Base-by-base conservation (phyloP, 495 filamentous ascomycete genomes). In the Podospora sp. region DNA sequence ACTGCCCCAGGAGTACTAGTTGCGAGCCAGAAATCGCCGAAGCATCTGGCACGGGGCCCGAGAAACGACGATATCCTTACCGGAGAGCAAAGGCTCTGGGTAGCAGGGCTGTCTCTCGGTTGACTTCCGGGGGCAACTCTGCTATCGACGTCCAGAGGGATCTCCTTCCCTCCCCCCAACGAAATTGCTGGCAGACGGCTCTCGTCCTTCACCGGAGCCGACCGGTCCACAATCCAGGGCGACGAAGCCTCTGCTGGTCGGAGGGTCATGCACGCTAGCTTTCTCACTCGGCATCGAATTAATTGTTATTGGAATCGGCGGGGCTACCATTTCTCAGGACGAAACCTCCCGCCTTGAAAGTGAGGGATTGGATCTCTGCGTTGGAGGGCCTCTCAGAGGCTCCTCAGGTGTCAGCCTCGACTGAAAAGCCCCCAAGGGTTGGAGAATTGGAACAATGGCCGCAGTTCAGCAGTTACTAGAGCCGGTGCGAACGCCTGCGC, bases 381-480 rank as follows among this genome's bases (percentile, higher is more conserved):
- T 11, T 11, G 52, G 52, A 11, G 52, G 52, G 20, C 8, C 21
- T 24, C 24, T 26, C 7, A 55, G 52, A 55, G 24, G 20, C 22
- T 26, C 52, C 24, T 22, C 7, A n/a, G 24, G 21, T 20, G 52
- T 6, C 22, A 46, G 29, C 40, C 11, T 6, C 9, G 14, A 14
- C 40, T 46, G 24, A 16, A 55, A 24, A 21, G 24, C 18, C 24
- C 27, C 35, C 22, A 33, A 22, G 59, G 25, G 24, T 29, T 50
- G 12, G 56, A 40, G 29, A 8, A 50, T 16, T 22, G 33, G 58
- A 27, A 22, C 20, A n/a, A 75, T 75, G 72, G 67, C 65, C 6
- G 59, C 71, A 21, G 68, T 73, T 49, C 70, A 82, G 60, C 78
- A 80, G 67, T 63, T 81, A 50, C 62, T 81, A 50, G 73, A 78